Evolutionary conservation across 441 rosid genomes (phyloP), one percentile per base, ranked within the genome.

Genomic region (Omphalea diandra): DNA sequence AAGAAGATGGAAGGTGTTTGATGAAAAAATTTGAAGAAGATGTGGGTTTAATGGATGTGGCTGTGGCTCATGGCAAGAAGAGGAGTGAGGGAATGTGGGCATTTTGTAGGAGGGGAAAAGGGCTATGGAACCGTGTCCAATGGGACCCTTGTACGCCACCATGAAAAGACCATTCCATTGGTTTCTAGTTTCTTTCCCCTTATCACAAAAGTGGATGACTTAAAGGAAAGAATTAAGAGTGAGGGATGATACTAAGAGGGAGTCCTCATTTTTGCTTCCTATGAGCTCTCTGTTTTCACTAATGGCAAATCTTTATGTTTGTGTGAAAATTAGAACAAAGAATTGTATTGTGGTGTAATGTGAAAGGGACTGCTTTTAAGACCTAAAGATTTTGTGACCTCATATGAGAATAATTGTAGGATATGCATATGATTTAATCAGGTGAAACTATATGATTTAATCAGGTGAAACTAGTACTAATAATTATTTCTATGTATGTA

Each of bases 81-180:
- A 58, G 69, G 76, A 73, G 68, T 15, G 73, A 58, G 79, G 74
- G 49, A 44, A 36, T 63, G 65, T 10, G 70, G 79, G 87, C 83
- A 84, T 85, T n/a, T 86, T 80, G 79, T 79, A 80, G 86, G 85
- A 65, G 47, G 59, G 38, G 53, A 36, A 76, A 81, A 74, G 56
- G 84, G 44, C 63, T 57, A 74, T 61, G 79, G 91, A 87, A 88
- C 80, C 86, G 53, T 85, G 90, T 84, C 75, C 89, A 70, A 7
- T 78, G 87, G 97, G 87, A 59, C 91, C 97, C 87, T 43, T 80
- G 64, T 64, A 78, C 70, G 72, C 83, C 79, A 79, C 81, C 83
- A 79, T 76, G 44, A 76, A 79, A 81, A 68, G 63, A 55, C 79
- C 75, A 22, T 40, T 75, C 74, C 65, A 57, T 53, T 75, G 74